phyloP scores from a whole-genome alignment of 78 protist genomes.

The Emiliania huxleyi region DNA sequence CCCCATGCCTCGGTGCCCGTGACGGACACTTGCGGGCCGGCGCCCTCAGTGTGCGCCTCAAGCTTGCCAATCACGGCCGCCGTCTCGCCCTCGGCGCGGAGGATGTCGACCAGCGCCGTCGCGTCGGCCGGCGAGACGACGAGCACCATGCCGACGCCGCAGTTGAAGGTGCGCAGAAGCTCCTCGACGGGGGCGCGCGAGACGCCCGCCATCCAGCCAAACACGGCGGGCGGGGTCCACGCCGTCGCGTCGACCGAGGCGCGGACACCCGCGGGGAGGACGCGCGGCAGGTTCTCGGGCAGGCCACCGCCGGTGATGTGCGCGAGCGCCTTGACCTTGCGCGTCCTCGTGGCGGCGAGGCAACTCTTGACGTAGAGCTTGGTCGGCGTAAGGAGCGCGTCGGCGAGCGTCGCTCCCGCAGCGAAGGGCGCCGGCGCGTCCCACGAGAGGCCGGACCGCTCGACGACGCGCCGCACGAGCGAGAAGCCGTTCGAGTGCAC shows the following conservation, averaged over 20 bases:
- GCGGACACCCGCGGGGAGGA: background rate
- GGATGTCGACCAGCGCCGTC: background rate
- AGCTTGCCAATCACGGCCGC: background rate
- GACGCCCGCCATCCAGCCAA: background rate
- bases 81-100: background rate
- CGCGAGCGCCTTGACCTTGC: conserved; percentile 4
- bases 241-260: background rate
- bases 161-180: conserved; percentile 19
- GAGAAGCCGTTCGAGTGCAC: conserved; percentile 23
- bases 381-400: background rate
- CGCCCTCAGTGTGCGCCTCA: background rate
- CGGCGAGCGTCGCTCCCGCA: background rate
- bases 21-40: background rate
- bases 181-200: background rate
- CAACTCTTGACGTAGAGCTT: conserved; percentile 4
- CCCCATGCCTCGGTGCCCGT: background rate
- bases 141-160: conserved; percentile 15
- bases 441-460: background rate
- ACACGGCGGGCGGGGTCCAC: background rate
- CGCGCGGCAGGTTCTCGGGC: background rate
- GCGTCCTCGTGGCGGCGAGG: background rate
- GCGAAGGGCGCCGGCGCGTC: conserved; percentile 16
- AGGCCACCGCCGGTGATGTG: conserved; percentile 33
- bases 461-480: conserved; percentile 14
- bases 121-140: background rate